Evolutionary conservation across 1,284 basidiomycete species (phyloP).

Genomic region (Papiliotrema nemorosa): DNA sequence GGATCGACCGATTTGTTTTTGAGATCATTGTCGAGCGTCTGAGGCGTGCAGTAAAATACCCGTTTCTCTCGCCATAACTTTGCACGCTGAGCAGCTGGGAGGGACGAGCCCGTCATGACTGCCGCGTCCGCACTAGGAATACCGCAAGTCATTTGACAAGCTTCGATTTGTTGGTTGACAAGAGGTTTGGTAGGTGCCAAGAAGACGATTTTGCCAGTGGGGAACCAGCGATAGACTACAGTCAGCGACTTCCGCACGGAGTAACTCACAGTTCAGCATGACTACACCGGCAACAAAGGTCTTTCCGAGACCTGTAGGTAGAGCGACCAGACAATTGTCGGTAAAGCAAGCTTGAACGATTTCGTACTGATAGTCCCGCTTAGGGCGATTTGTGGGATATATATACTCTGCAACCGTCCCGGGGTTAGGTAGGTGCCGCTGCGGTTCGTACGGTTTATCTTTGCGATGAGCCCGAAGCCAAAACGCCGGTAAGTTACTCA

Average conservation of each 20-base stretch:
- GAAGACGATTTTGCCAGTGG: constrained; percentile 88
- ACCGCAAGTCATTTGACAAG: constrained; percentile 90
- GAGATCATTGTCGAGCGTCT: constrained; percentile 90
- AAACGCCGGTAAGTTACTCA: too few species aligned
- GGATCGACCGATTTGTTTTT: constrained; percentile 69
- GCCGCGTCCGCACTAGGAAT: constrained; percentile 83
- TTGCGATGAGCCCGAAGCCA: not conserved
- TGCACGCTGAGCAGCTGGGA: constrained; percentile 52
- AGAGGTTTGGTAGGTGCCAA: constrained; percentile 94
- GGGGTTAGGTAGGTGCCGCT: constrained; percentile 75
- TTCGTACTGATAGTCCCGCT: constrained; percentile 92
- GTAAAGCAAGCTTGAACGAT: constrained; percentile 83
- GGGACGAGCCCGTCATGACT: constrained; percentile 74
- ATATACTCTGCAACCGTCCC: constrained; percentile 84
- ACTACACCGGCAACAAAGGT: constrained; percentile 97
- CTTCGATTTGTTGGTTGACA: constrained; percentile 89
- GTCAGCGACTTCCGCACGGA: not conserved
- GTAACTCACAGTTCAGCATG: constrained; percentile 79
- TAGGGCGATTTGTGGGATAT: constrained; percentile 83
- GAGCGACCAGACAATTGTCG: constrained; percentile 89
- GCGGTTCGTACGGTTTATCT: constrained; percentile 51
- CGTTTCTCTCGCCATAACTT: constrained; percentile 64
- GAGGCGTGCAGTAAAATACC: constrained; percentile 97
- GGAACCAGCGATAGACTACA: constrained; percentile 87
- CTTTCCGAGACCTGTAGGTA: constrained; percentile 96